These are phyloP conservation scores for Afroboletus lepidellus DNA, from an alignment of 1,284 basidiomycete species.

Conservation along the genomic window DNA sequence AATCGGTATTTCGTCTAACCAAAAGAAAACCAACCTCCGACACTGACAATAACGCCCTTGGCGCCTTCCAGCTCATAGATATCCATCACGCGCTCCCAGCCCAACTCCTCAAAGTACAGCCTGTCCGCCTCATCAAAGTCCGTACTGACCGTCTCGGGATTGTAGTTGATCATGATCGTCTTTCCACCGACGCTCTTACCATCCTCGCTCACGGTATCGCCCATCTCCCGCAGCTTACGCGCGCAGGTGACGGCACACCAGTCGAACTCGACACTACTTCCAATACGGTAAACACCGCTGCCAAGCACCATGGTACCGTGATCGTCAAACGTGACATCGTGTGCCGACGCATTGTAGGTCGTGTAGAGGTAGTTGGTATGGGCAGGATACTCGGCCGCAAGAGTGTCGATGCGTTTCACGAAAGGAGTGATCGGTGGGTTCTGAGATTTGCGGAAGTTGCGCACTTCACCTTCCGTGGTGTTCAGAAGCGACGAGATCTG, in stretches of 20 bases:
- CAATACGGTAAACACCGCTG: constrained; percentile 97
- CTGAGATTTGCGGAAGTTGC: constrained; percentile 82
- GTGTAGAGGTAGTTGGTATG: constrained; percentile 99
- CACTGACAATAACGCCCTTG: constrained; percentile 92
- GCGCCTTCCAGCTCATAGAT: constrained; percentile 97
- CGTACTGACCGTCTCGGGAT: constrained; percentile 98
- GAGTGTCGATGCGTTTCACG: constrained; percentile 99
- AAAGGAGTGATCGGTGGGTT: constrained; percentile 82
- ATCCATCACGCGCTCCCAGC: constrained; percentile 98
- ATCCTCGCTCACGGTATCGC: constrained; percentile 50
- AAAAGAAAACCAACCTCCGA: constrained; percentile 69
- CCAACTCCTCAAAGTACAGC: constrained; percentile 98
- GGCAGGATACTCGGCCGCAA: constrained; percentile 98
- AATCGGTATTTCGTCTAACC: not conserved
- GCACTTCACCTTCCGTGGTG: constrained; percentile 75
- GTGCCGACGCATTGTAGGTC: constrained; percentile 95
- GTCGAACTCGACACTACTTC: constrained; percentile 98
- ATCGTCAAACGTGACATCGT: constrained; percentile 96
- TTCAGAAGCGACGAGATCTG: constrained; percentile 84
- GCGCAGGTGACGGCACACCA: constrained; percentile 99
- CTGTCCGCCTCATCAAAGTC: constrained; percentile 99
- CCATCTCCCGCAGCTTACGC: constrained; percentile 86
- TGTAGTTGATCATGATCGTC: constrained; percentile 99
- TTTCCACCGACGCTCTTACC: constrained; percentile 25
- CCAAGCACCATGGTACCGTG: constrained; percentile 99